Conservation (phyloP, 1,284 basidiomycete species). For the Phylloporus sp. region DNA sequence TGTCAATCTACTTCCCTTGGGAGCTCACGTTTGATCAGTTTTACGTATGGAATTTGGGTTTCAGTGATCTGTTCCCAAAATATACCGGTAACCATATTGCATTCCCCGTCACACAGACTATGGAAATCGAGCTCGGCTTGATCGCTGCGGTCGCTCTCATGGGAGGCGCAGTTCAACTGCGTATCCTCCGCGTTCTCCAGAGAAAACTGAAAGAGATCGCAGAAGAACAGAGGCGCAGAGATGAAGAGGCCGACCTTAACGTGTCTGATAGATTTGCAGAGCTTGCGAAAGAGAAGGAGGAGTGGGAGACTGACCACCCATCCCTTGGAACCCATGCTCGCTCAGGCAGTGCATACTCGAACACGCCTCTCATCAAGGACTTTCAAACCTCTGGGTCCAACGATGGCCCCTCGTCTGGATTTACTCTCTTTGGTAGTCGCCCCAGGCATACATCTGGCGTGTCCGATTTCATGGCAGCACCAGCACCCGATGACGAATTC, state of each 20-base stretch:
- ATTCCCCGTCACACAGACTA: conserved; percentile 87
- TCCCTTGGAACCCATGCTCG: conserved; percentile 65
- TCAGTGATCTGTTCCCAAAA: conserved; percentile 79
- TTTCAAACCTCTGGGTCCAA: conserved; percentile 59
- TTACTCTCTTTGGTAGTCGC: conserved; percentile 58
- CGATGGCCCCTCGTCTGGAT: conserved; percentile 57
- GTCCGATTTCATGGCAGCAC: conserved; percentile 75
- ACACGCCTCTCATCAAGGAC: conserved; percentile 66
- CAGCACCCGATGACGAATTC: conserved; percentile 64
- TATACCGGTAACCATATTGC: conserved; percentile 70
- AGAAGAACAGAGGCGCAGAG: conserved; percentile 75
- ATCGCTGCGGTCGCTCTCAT: conserved; percentile 83
- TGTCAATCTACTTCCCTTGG: conserved; percentile 1
- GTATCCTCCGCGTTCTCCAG: conserved; percentile 81
- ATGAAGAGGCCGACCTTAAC: conserved; percentile 78
- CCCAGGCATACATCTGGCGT: conserved; percentile 68
- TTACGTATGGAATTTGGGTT: conserved; percentile 94
- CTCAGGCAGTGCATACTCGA: conserved; percentile 65
- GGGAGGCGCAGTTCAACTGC: conserved; percentile 90
- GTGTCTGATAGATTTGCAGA: conserved; percentile 78
- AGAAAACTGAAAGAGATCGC: conserved; percentile 81
- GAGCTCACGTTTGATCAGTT: conserved; percentile 60
- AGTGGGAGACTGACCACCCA: conserved; percentile 90
- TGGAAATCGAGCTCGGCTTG: conserved; percentile 93
- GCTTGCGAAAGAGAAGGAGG: conserved; percentile 75